Base-by-base conservation (phyloP, 179 eudicot genomes). In the Monotropa hypopitys region DNA sequence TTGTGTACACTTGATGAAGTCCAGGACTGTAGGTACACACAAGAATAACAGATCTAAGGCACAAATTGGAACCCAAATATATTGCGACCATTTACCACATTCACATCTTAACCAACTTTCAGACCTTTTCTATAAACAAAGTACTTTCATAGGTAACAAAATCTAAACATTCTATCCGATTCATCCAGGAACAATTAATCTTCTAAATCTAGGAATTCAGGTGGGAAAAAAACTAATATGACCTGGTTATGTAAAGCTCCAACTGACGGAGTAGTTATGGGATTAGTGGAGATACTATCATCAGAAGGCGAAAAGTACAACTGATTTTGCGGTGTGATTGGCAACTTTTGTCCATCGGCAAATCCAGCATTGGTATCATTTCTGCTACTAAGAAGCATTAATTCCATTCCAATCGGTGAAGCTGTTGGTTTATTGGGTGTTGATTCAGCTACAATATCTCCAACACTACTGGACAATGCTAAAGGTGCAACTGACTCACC, bases 211-310 rank as follows among this genome's bases (percentile, higher is more conserved):
- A 45, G 51, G 43, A 42, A 13, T 18, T 66, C 2, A 28, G 18
- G 67, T 2, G 30, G 51, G 12, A 40, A 11, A 13, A 50, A 50
- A 71, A 50, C 32, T 16, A 26, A 28, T 28, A 28, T 74, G 20
- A 89, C 93, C 86, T 85, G 86, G 84, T 84, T 46, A 70, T 65
- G 56, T 35, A 78, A 46, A 83, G 71, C 75, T 77, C 72, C 85
- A 76, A 63, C 40, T 28, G 80, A 72, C 74, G 40, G 50, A 46
- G 43, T 45, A 62, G 83, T 23, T 45, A 79, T 72, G 70, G 40
- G 45, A 46, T 35, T 45, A 62, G 83, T 23, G 51, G 80, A 74
- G 70, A 46, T 46, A 53, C 50, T 26, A 59, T 80, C 81, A 50
- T 46, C 77, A 68, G 40, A 80, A 54, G 42, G 8, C 33, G 40